Base-by-base conservation (phyloP, 768 basidiomycete species). In the Mycena albidolilacea region DNA sequence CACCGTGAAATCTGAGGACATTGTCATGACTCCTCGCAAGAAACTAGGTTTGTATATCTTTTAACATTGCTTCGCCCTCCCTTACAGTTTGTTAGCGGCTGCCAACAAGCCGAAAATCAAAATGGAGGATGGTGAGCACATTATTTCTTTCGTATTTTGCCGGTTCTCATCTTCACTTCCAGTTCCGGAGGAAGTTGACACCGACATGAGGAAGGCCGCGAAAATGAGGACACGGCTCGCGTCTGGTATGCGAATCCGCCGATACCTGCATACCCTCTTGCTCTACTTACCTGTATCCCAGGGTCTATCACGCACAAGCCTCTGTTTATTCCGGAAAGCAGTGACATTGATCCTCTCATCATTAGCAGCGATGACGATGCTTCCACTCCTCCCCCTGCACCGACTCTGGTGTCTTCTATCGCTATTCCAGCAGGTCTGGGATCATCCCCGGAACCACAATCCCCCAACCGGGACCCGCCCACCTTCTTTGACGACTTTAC, bases 131-230 rank as follows among this genome's bases (percentile, higher is more conserved):
- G 23, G 46, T n/a, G 50, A 54, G 60, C 41, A 7, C 5, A 5
- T 58, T 17, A 58, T 37, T 48, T 48, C 46, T 17, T 48, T 9
- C 41, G 6, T 9, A 43, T 43, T 43, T 14, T 30, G 4, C 30
- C 30, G 30, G 30, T 30, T 30, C 30, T 30, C 30, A 30, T 30
- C 30, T 30, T 30, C 30, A 30, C 30, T 30, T 30, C 46, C 7
- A 15, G 46, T 11, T 15, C 11, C 7, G 14, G 17, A 15, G 46
- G 46, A 48, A 1, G 46, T 7, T 48, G 46, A 48, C 7, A 23
- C 64, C 8, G 64, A 66, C 64, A 66, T 66, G 64, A 14, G 21
- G 50, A 54, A 66, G 35, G 64, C 64, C 1, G 64, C 52, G 11
- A 66, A 41, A 41, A 39, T 55, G 12, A 38, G 64, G 17, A 66